phyloP scores from a whole-genome alignment of 2,329 filamentous ascomycete genomes.

The Coniochaeta sp. region DNA sequence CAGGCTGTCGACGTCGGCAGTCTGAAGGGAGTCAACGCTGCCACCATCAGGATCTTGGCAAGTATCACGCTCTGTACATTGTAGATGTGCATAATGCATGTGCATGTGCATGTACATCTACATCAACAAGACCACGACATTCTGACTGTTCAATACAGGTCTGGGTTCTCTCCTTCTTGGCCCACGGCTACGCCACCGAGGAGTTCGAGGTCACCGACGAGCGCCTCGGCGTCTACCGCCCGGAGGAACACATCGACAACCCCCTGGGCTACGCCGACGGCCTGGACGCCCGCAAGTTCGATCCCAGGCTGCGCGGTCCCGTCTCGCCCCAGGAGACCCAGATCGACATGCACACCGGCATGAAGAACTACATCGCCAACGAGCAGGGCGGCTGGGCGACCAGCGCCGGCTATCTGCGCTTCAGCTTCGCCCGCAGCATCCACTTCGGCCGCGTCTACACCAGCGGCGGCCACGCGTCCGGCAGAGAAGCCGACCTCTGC shows the following conservation, averaged over 20 bases:
- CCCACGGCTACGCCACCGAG: constrained; percentile 77
- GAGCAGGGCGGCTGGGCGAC: constrained; percentile 84
- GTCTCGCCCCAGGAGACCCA: constrained; percentile 65
- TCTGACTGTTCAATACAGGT: constrained; percentile 32
- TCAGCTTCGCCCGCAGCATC: constrained; percentile 66
- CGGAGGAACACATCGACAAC: constrained; percentile 70
- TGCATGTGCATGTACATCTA: no score
- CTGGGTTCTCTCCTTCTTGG: constrained; percentile 75
- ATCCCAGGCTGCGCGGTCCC: constrained; percentile 73
- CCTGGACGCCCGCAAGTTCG: constrained; percentile 74
- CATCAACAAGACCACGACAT: not conserved
- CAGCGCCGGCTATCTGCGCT: constrained; percentile 75
- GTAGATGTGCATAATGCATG: no score
- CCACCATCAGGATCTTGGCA: constrained; percentile 69
- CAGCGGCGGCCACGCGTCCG: constrained; percentile 51
- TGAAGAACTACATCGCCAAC: constrained; percentile 99
- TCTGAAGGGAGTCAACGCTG: constrained; percentile 69
- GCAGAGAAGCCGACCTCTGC: constrained; percentile 70
- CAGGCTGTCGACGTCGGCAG: constrained; percentile 77
- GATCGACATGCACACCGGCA: constrained; percentile 71
- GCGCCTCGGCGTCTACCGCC: constrained; percentile 71
- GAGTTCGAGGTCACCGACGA: constrained; percentile 82
- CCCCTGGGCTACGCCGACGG: constrained; percentile 83
- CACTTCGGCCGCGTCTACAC: constrained; percentile 73
- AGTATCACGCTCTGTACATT: constrained; percentile 6